A percentile compares a stretch with the other conserved stretches of the same genome.
phyloP scores from a whole-genome alignment of 768 basidiomycete species.

The Tephrocybe rancida region DNA sequence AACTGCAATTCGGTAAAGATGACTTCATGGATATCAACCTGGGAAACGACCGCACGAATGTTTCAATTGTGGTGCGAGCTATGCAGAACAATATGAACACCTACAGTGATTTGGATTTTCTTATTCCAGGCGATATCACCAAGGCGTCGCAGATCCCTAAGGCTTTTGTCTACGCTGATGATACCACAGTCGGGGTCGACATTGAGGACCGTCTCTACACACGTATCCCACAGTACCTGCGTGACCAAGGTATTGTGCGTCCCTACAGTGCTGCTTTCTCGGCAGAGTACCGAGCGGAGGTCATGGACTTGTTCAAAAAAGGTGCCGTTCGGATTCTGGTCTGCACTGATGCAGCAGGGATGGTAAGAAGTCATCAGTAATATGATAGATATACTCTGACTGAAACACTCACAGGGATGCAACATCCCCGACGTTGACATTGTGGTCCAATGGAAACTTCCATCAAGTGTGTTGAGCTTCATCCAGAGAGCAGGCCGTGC shows the following conservation, averaged over 20 bases:
- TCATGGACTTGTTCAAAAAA: constrained; percentile 26
- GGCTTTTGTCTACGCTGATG: constrained; percentile 32
- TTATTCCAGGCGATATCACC: constrained; percentile 19
- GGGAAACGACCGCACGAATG: constrained; percentile 36
- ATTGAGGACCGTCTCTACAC: constrained; percentile 26
- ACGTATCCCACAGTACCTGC: not conserved
- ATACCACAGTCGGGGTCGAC: constrained; percentile 22
- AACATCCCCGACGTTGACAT: constrained; percentile 35
- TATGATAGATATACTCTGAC: constrained; percentile 8
- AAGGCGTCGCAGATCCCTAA: constrained; percentile 20
- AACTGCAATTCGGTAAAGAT: constrained; percentile 24
- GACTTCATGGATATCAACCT: constrained; percentile 20
- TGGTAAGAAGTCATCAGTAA: constrained; percentile 21
- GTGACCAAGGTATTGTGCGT: constrained; percentile 15
- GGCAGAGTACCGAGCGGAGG: constrained; percentile 17
- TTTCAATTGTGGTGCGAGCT: constrained; percentile 33
- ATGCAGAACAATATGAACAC: constrained; percentile 34
- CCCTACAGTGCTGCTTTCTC: constrained; percentile 29
- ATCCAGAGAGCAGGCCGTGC: constrained; percentile 31
- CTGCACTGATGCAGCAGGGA: constrained; percentile 37
- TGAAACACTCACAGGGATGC: constrained; percentile 19
- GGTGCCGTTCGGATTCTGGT: constrained; percentile 15
- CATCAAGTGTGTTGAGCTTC: constrained; percentile 26
- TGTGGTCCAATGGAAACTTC: constrained; percentile 40
- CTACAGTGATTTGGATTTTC: constrained; percentile 34